phyloP scores from a whole-genome alignment of 345 rosid species.

The Euphorbia lathyris region DNA sequence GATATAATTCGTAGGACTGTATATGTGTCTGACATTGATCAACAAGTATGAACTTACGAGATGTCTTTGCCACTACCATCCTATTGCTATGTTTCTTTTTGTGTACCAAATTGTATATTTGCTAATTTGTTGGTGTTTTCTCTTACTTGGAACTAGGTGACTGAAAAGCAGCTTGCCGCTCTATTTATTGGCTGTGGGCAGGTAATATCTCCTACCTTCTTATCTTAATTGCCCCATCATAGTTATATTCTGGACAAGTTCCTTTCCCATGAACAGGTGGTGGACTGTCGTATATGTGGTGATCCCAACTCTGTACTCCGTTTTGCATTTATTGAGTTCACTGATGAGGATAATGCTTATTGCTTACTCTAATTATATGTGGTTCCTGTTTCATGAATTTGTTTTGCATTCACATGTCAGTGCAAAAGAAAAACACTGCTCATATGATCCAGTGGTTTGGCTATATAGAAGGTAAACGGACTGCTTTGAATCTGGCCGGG shows the following conservation, averaged over 20 bases:
- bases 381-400: too few relatives aligned
- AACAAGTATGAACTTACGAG: constrained; percentile 60
- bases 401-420: too few relatives aligned
- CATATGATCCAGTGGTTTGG: too few relatives aligned
- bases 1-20: constrained; percentile 85
- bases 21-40: constrained; percentile 80
- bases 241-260: too few relatives aligned
- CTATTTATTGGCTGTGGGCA: constrained; percentile 78
- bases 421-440: too few relatives aligned
- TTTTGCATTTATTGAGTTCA: constrained; percentile 92
- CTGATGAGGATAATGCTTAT: constrained; percentile 68
- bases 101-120: too few relatives aligned
- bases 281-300: constrained; percentile 88
- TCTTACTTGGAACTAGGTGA: constrained; percentile 44
- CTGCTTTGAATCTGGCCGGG: constrained; percentile 83
- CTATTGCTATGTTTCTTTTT: neutral
- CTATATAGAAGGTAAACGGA: constrained; percentile 80
- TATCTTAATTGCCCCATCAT: too few relatives aligned
- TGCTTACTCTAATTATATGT: constrained; percentile 28
- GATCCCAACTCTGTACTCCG: constrained; percentile 94
- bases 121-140: constrained; percentile 13
- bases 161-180: constrained; percentile 91
- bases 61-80: too few relatives aligned
- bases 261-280: constrained; percentile 6
- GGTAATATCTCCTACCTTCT: constrained; percentile 46